Evolutionary conservation across 805 yeast genomes (phyloP).

Genomic region (Saccharomycopsis babjevae): DNA sequence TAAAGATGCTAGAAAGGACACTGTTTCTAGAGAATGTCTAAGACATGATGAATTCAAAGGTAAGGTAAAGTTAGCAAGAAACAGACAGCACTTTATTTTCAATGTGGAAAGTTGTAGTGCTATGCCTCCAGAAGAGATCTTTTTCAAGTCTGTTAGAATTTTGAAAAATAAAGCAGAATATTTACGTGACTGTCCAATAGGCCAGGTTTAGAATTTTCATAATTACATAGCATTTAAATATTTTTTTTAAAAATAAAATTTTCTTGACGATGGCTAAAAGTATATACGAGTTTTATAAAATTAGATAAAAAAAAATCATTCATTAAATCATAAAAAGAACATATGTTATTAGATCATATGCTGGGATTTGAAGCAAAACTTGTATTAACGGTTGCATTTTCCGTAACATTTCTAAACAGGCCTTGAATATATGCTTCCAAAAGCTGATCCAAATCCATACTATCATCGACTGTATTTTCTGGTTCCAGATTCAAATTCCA

Average conservation of each 20-base stretch:
- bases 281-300: background rate
- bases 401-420: background rate
- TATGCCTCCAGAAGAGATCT: slow-evolving; percentile 93
- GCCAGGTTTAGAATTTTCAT: slow-evolving; percentile 30
- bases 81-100: slow-evolving; percentile 86
- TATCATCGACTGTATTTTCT: slow-evolving; percentile 1
- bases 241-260: background rate
- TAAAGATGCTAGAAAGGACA: slow-evolving; percentile 85
- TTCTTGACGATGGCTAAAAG: too few relatives aligned
- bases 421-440: background rate
- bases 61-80: slow-evolving; percentile 84
- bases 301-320: background rate
- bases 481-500: background rate
- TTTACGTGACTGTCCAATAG: slow-evolving; percentile 68
- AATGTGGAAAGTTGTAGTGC: slow-evolving; percentile 95
- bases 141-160: slow-evolving; percentile 79
- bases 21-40: slow-evolving; percentile 92
- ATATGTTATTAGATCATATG: background rate
- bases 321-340: background rate
- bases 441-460: background rate
- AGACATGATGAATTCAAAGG: slow-evolving; percentile 87
- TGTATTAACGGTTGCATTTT: background rate
- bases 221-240: background rate
- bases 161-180: slow-evolving; percentile 78
- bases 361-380: background rate